phyloP scores from a whole-genome alignment of 805 yeast species.

The Wickerhamiella occidentalis region DNA sequence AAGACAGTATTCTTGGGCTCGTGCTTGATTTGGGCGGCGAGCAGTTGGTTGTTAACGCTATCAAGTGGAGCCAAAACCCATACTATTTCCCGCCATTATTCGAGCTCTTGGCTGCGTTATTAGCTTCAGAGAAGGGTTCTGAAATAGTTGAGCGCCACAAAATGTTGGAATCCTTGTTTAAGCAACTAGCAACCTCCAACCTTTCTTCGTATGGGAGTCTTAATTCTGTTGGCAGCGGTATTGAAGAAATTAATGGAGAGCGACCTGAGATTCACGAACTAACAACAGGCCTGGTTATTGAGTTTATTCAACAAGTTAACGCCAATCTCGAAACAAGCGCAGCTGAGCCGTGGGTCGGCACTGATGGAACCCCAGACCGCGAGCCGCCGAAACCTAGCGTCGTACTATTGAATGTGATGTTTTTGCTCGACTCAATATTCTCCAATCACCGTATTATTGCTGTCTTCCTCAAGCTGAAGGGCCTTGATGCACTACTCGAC shows the following conservation, averaged over 20 bases:
- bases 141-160: background rate
- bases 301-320: background rate
- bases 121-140: constrained; percentile 1
- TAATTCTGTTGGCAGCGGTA: constrained; percentile 8
- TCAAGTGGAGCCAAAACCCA: background rate
- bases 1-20: background rate
- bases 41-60: background rate
- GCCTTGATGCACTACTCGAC: constrained; percentile 4
- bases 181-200: background rate
- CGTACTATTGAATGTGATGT: constrained; percentile 5
- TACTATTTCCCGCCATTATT: constrained; percentile 8
- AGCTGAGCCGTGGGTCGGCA: constrained; percentile 5
- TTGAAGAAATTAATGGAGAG: constrained; percentile 4
- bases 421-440: constrained; percentile 4
- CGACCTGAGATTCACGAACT: background rate
- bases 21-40: background rate
- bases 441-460: constrained; percentile 10
- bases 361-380: constrained; percentile 3
- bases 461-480: constrained; percentile 4
- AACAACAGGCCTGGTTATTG: background rate
- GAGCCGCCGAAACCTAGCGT: constrained; percentile 11
- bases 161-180: background rate
- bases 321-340: background rate
- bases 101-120: constrained; percentile 7
- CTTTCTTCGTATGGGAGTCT: constrained; percentile 8